Base-by-base conservation (phyloP, 1,284 basidiomycete species). In the Ceratobasidium sp. region DNA sequence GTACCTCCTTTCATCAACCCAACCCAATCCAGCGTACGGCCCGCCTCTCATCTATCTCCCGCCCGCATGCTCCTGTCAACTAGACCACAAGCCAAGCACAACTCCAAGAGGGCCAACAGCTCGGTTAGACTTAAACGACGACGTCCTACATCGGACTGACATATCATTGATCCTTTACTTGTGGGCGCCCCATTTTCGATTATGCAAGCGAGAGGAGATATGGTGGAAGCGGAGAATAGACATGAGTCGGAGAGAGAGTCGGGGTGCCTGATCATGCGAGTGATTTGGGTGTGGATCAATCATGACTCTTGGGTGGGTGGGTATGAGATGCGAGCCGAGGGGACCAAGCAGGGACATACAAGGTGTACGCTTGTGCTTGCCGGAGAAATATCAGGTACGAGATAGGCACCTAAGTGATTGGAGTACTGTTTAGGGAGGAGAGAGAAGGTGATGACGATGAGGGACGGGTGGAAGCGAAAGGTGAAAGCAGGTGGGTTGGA, bases 61-160 rank as follows among this genome's bases (percentile, higher is more conserved):
- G 6, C n/a, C 38, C 58, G 16, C 46, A 18, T 26, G 58, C 18
- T 59, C 38, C 38, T 59, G 57, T 59, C 58, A 21, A 13, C n/a
- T 1, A 43, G 41, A 13, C n/a, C n/a, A 38, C 43, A 38, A 11
- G 18, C 21, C 41, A 21, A 21, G 55, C 43, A 38, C 35, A 58
- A 58, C 16, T 41, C 23, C 58, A 41, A 44, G 38, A 44, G 58
- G 38, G 38, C 58, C 7, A 26, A 21, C 21, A 43, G 43, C 58
- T 43, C 58, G 58, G 38, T 26, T 59, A 44, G 11, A n/a, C 58
- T 14, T 44, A 59, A 43, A 44, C 58, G 58, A 59, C 46, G 58
- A 59, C 30, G 58, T 38, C 21, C 58, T 28, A 59, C 46, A 26
- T 59, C n/a, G 30, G 13, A 28, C 14, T 44, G 58, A 44, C 38